Evolutionary conservation across 352 stramenopile species (phyloP).

Genomic region (Pythium aristosporum): DNA sequence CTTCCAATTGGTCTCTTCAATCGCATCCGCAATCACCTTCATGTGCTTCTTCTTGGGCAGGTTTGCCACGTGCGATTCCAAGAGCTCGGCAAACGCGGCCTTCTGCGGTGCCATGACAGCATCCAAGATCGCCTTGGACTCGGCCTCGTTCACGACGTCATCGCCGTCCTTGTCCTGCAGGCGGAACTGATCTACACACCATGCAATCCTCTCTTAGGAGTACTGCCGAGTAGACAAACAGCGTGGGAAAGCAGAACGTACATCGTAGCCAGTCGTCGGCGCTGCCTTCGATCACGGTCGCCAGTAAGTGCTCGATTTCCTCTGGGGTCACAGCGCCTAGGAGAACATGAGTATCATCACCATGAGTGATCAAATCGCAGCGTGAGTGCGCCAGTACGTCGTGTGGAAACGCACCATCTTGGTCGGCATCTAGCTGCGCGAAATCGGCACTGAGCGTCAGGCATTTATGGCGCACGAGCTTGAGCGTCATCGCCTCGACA

Average conservation of each 20-base stretch:
- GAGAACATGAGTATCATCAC: background rate
- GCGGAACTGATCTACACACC: slow-evolving; percentile 52
- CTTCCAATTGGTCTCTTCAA: slow-evolving; percentile 65
- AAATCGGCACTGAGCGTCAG: slow-evolving; percentile 38
- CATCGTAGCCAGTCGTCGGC: slow-evolving; percentile 19
- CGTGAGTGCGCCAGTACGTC: background rate
- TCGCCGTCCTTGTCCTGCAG: slow-evolving; percentile 58
- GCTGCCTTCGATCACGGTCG: slow-evolving; percentile 18
- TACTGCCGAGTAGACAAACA: background rate
- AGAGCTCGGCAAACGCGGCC: slow-evolving; percentile 55
- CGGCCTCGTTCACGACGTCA: slow-evolving; percentile 47
- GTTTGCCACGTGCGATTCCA: slow-evolving; percentile 50
- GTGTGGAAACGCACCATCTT: slow-evolving; percentile 39
- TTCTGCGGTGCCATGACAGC: slow-evolving; percentile 62
- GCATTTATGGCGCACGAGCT: slow-evolving; percentile 63
- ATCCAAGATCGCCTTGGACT: slow-evolving; percentile 58
- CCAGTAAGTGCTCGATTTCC: slow-evolving; percentile 45
- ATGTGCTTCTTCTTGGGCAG: slow-evolving; percentile 46
- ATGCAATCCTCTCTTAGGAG: background rate
- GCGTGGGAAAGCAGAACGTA: background rate
- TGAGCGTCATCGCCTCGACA: slow-evolving; percentile 58
- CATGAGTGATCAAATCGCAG: background rate
- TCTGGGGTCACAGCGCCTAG: slow-evolving; percentile 43
- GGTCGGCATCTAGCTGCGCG: slow-evolving; percentile 59
- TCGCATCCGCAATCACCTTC: slow-evolving; percentile 47